Base-by-base conservation (phyloP, 371 early-diverging fungal genomes). In the Apophysomyces elegans region DNA sequence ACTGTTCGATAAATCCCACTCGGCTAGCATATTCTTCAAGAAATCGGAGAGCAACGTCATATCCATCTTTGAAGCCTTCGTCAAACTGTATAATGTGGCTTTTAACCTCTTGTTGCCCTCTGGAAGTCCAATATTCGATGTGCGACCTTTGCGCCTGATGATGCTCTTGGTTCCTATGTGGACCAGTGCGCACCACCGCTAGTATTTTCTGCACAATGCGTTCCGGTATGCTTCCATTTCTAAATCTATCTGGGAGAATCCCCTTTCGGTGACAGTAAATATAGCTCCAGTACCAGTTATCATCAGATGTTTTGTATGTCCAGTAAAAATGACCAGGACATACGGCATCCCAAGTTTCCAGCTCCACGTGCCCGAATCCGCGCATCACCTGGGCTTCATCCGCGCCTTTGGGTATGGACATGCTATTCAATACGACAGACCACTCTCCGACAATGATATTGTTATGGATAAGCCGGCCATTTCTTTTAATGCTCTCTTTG, bases 251-350 rank as follows among this genome's bases (percentile, higher is more conserved):
- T 7, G 54, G 54, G n/a, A 71, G 21, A 14, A 68, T 60, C 2
- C 63, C 35, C n/a, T 59, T 63, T 21, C 68, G 64, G 21, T 68
- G 62, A 35, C 77, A 77, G 32, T 72, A 77, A 7, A 72, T 46
- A 50, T 72, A 72, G 21, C 73, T 73, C 68, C 72, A 77, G 26
- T 63, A 66, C 70, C 72, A 72, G 2, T 59, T 64, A 46, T 77
- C 77, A 43, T 74, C 70, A n/a, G 65, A 63, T 0, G 72, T 72
- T 43, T 72, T 67, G 44, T 74, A 77, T 5, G 63, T 77, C 72
- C 74, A 77, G 50, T 70, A 74, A 45, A 66, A 77, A 13, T 70
- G 67, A 2, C 74, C 77, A 35, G 68, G 68, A 7, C 68, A 61
- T 6, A 58, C 64, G 11, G 62, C 45, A 13, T 74, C 56, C 47